These are phyloP conservation scores for Geotrichum europaeum DNA, from an alignment of 1,139 yeast species.

Conservation along the genomic window DNA sequence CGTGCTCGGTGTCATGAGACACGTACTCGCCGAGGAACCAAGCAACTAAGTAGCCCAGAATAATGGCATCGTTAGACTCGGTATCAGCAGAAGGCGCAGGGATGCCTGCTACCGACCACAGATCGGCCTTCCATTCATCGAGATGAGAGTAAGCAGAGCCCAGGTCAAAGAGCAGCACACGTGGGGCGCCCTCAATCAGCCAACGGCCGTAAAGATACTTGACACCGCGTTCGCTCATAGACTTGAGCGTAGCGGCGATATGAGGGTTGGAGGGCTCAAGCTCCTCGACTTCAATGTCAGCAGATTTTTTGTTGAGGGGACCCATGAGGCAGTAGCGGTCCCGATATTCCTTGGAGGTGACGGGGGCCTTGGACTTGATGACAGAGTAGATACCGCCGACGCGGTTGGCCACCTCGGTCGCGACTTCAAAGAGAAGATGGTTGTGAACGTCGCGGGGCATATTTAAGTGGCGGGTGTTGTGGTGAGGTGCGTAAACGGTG, in stretches of 20 bases:
- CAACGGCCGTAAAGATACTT: constrained; percentile 86
- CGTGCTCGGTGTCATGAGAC: constrained; percentile 71
- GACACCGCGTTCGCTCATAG: constrained; percentile 78
- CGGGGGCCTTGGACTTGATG: constrained; percentile 92
- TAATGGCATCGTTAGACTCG: constrained; percentile 87
- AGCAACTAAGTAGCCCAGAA: constrained; percentile 88
- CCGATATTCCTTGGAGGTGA: constrained; percentile 88
- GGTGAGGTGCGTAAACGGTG: constrained; percentile 6
- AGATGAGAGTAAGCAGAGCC: constrained; percentile 64
- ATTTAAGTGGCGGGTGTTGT: neutral
- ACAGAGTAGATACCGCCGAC: constrained; percentile 98
- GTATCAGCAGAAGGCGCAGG: constrained; percentile 87
- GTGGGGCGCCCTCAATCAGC: constrained; percentile 96
- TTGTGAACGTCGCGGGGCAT: constrained; percentile 46
- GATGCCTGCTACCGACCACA: constrained; percentile 87
- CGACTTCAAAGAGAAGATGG: constrained; percentile 85
- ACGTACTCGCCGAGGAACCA: constrained; percentile 96
- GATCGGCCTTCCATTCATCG: constrained; percentile 90
- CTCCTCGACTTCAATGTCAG: constrained; percentile 91
- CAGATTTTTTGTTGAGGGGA: constrained; percentile 72
- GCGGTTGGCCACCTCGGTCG: constrained; percentile 96
- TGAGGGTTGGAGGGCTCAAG: constrained; percentile 57
- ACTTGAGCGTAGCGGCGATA: constrained; percentile 44
- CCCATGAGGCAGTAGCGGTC: constrained; percentile 85
- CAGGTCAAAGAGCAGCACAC: constrained; percentile 82